Conservation (phyloP, 257 asterid species). For the Scutellaria baicalensis region DNA sequence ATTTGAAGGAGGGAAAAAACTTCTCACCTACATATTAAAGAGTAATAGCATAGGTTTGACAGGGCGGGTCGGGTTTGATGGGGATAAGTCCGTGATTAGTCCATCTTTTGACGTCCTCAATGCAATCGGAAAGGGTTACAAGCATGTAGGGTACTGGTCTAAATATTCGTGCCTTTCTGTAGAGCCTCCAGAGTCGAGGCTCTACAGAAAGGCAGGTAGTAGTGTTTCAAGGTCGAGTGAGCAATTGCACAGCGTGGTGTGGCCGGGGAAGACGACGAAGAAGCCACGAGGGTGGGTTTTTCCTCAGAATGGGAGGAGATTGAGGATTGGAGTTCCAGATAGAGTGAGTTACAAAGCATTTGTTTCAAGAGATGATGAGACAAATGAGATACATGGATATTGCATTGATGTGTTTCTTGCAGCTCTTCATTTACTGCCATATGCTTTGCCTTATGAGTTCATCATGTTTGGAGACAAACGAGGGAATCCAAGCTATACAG, state of each 20-base stretch:
- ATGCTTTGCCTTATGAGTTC: slow-evolving; percentile 63
- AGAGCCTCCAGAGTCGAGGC: slow-evolving; percentile 56
- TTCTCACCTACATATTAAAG: slow-evolving; percentile 37
- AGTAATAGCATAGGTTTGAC: slow-evolving; percentile 64
- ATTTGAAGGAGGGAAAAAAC: slow-evolving; percentile 52
- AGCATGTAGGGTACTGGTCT: slow-evolving; percentile 77
- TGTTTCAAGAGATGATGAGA: slow-evolving; percentile 33
- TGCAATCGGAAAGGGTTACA: slow-evolving; percentile 41
- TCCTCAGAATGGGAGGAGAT: slow-evolving; percentile 47
- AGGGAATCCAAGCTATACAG: slow-evolving; percentile 54
- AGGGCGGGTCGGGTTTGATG: slow-evolving; percentile 46
- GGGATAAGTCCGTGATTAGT: slow-evolving; percentile 30
- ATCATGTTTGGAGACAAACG: slow-evolving; percentile 57
- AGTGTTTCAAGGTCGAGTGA: slow-evolving; percentile 55
- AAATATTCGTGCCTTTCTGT: slow-evolving; percentile 71
- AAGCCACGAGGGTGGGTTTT: slow-evolving; percentile 86
- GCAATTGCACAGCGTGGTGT: slow-evolving; percentile 30
- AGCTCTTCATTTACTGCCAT: slow-evolving; percentile 57
- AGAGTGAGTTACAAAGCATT: slow-evolving; percentile 60
- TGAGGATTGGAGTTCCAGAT: slow-evolving; percentile 71
- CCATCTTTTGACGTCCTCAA: slow-evolving; percentile 75
- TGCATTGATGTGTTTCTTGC: slow-evolving; percentile 72
- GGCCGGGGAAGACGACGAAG: slow-evolving; percentile 62
- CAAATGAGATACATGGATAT: slow-evolving; percentile 41
- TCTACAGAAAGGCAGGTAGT: slow-evolving; percentile 38